Evolutionary conservation across 2,329 filamentous ascomycete species (phyloP), one percentile per base, ranked within the genome.

Genomic region (Alternaria ventricosa): DNA sequence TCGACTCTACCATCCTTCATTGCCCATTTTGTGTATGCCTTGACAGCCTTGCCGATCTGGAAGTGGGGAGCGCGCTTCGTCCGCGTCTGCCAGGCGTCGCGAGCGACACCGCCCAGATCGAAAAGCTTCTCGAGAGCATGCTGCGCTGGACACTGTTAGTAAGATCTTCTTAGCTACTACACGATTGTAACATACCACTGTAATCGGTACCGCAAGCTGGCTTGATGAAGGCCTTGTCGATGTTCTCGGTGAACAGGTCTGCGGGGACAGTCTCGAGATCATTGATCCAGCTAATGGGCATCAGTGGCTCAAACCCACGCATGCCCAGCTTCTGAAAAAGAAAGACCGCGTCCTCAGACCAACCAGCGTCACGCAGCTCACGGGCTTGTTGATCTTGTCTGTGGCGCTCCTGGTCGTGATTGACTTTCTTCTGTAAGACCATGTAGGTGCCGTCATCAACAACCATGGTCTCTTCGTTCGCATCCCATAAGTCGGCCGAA

Each of bases 231-330:
- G 85, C 81, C 20, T 79, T 76, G 45, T 80, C 76, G 18, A 79
- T 67, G 11, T 79, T 75, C 3, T 75, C 67, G 9, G 83, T 82
- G 75, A 89, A 89, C 2, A 89, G 74, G 9, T 81, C 79, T 9
- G 83, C 79, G 2, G 87, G 87, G 13, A 89, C 72, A 15, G 84
- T 87, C 9, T 78, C 76, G 65, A 88, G 88, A 66, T 88, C 86
- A 54, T 82, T 74, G 47, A 80, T 78, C 86, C 86, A 88, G 63
- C 79, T 78, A 12, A 75, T 72, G 2, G 86, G 85, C 12, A 89
- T 72, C 1, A 89, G 74, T 10, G 87, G 84, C 75, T 88, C 87
- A 56, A 84, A 84, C 15, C 87, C 87, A 45, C 87, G 85, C 78
- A 85, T 82, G 6, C 82, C 82, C 28, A 89, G 81, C 61, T 84